Conservation (phyloP, 2,329 filamentous ascomycete species). For the Diaporthe vaccinii region DNA sequence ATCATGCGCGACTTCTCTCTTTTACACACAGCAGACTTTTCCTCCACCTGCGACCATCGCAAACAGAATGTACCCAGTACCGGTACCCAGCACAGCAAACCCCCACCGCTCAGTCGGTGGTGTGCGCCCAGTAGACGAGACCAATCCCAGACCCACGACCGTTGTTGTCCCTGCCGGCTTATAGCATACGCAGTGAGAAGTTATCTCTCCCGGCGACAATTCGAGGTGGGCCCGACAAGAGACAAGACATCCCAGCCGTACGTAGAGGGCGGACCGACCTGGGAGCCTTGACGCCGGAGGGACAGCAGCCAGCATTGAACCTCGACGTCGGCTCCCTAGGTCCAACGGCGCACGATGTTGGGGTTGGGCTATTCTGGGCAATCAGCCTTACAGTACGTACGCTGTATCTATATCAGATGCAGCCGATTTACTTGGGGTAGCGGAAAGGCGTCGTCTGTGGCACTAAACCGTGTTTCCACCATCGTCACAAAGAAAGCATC, state of each 20-base stretch:
- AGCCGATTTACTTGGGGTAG: background rate
- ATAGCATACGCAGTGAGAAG: background rate
- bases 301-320: background rate
- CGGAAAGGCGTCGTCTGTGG: background rate
- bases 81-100: too few relatives aligned
- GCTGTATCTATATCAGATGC: background rate
- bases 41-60: background rate
- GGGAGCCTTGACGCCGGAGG: background rate
- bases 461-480: constrained; percentile 12
- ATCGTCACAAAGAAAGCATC: constrained; percentile 20
- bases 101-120: background rate
- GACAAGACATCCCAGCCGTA: constrained; percentile 7
- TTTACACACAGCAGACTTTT: too few relatives aligned
- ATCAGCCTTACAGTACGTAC: constrained; percentile 17
- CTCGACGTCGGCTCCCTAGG: background rate
- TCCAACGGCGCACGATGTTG: constrained; percentile 6
- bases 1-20: constrained; percentile 5
- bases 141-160: background rate
- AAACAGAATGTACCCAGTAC: constrained; percentile 3
- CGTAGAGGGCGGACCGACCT: background rate
- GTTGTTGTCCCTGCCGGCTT: background rate
- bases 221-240: background rate
- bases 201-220: background rate
- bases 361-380: background rate
- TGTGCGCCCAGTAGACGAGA: background rate